Base-by-base conservation (phyloP, 1,284 basidiomycete species). In the Phellopilus nigrolimitatus region DNA sequence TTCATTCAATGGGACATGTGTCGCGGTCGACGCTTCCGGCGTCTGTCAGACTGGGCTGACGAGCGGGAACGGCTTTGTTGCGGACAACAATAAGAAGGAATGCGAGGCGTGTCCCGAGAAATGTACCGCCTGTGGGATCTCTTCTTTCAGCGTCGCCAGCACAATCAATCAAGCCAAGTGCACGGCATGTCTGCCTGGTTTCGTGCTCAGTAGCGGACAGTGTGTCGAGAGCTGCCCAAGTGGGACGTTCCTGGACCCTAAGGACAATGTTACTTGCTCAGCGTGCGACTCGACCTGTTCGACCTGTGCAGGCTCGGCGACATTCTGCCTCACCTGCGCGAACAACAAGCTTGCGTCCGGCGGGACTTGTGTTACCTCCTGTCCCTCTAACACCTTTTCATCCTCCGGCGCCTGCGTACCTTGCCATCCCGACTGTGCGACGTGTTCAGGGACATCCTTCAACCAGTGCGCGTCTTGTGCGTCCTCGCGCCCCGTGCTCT, bases 31-130 rank as follows among this genome's bases (percentile, higher is more conserved):
- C 60, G 68, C 66, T 15, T 75, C 79, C 56, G 89, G 90, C 10
- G 78, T 88, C 15, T 92, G 89, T 66, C 66, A 76, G 36, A 45
- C 49, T 4, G 54, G 54, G n/a, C 46, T 38, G 9, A 47, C 53
- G 7, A 47, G 1, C n/a, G 44, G 43, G 8, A 62, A 84, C 4
- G 78, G 72, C 56, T 66, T 88, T 54, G 76, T 92, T 36, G 87
- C 80, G n/a, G 85, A 92, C 59, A 90, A 89, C 59, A 76, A 78
- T 60, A 92, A 91, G 68, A 70, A 77, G 19, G 78, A 81, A 58
- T 92, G 89, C 61, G 88, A 91, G 61, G 86, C 75, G 51, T 91
- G 88, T 65, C 84, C 88, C 5, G 70, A 83, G 1, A 88, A 86
- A 64, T 92, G 90, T 63, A 86, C 83, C 9, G 72, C 79, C 0